Percentiles rank a stretch among this genome's conserved stretches.
These are phyloP conservation scores for Metschnikowia borealis DNA, from an alignment of 805 yeast genomes.

Conservation along the genomic window DNA sequence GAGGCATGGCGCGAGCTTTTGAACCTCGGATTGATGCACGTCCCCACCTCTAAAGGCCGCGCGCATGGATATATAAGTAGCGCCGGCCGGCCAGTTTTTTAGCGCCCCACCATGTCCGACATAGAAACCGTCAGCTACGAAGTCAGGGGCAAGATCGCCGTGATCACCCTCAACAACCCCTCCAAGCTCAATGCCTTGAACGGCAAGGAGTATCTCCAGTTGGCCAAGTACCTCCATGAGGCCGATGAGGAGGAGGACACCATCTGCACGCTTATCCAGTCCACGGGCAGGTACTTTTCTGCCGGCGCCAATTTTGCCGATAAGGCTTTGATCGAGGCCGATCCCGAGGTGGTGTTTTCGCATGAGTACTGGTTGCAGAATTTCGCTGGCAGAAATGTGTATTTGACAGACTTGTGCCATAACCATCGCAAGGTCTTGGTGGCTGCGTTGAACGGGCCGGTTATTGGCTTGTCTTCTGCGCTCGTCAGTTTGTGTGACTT, in stretches of 20 bases:
- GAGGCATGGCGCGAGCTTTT: background rate
- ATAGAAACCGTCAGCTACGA: conserved; percentile 34
- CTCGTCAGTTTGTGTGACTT: conserved; percentile 74
- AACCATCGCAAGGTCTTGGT: conserved; percentile 69
- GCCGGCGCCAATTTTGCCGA: conserved; percentile 77
- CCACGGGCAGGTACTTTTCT: conserved; percentile 72
- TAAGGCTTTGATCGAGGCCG: conserved; percentile 26
- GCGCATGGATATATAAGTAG: background rate
- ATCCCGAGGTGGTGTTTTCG: conserved; percentile 28
- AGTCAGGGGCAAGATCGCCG: conserved; percentile 46
- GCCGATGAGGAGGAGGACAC: conserved; percentile 65
- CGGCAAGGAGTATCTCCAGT: conserved; percentile 55
- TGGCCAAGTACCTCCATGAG: conserved; percentile 54
- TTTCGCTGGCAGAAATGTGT: conserved; percentile 69
- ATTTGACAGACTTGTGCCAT: conserved; percentile 61
- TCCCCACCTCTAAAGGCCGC: conserved; percentile 1
- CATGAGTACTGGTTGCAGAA: conserved; percentile 46
- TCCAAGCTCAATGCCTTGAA: conserved; percentile 61
- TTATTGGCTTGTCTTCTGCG: conserved; percentile 72
- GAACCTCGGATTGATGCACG: conserved; percentile 1
- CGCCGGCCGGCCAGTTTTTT: background rate
- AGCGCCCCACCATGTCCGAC: conserved; percentile 13
- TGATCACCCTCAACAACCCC: conserved; percentile 67
- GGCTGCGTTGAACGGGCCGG: conserved; percentile 83
- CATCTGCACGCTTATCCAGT: conserved; percentile 58